Conservation (phyloP, 2,329 filamentous ascomycete genomes). For the Gnomoniopsis sp. region DNA sequence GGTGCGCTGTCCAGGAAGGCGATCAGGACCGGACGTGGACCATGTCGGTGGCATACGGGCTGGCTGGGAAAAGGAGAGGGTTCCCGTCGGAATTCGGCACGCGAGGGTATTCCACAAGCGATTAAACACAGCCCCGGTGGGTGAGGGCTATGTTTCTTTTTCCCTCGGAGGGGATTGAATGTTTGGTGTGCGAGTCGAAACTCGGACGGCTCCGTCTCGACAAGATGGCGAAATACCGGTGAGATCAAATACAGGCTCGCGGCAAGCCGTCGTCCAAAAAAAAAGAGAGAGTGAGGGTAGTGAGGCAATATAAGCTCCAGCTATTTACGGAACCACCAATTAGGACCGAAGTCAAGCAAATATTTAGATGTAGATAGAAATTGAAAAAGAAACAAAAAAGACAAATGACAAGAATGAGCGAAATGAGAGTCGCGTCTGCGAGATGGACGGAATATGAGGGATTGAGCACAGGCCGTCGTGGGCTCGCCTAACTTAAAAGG, state of each 20-base stretch:
- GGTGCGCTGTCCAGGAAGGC: conserved; percentile 19
- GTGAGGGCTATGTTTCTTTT: neutral
- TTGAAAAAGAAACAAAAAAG: conserved; percentile 12
- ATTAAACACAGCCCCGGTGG: neutral
- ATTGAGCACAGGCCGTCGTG: conserved; percentile 15
- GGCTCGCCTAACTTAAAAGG: conserved; percentile 10
- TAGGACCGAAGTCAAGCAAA: neutral
- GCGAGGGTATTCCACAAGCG: neutral
- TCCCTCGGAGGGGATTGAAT: neutral
- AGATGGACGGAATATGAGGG: conserved; percentile 13
- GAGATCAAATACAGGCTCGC: neutral
- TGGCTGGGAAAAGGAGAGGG: neutral
- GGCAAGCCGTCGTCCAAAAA: neutral
- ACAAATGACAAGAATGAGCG: conserved; percentile 11
- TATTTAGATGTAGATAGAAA: conserved; percentile 6
- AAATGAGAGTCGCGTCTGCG: conserved; percentile 19
- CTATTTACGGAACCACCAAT: too few species aligned
- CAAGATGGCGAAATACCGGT: neutral
- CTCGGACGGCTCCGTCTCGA: conserved; percentile 5
- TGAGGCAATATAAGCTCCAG: conserved; percentile 2
- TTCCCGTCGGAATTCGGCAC: neutral
- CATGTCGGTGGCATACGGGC: conserved; percentile 29
- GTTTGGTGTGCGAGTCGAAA: conserved; percentile 1
- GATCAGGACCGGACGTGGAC: conserved; percentile 24
- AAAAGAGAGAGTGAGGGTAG: neutral